Base-by-base conservation (phyloP, 768 basidiomycete species). In the Tremella yokohamensis region DNA sequence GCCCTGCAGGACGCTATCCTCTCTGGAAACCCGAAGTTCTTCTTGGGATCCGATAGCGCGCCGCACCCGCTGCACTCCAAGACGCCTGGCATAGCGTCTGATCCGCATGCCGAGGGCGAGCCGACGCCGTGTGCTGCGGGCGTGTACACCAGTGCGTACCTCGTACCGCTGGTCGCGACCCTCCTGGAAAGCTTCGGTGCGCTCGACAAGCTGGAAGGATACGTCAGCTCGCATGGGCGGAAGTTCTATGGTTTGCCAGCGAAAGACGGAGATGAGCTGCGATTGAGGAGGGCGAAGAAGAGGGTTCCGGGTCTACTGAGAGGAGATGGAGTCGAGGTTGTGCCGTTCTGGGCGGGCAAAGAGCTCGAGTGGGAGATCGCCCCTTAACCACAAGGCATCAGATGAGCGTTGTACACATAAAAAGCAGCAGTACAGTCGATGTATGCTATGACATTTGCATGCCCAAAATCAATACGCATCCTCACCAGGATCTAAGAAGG, bases 31-130 rank as follows among this genome's bases (percentile, higher is more conserved):
- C 87, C 90, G 2, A 85, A 89, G 49, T 99, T 99, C 78, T 99
- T 99, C 83, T 81, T 99, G 55, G 96, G 96, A 18, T 93, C 90
- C 16, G 96, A 99, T 78, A 91, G 89, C 25, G 96, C 96, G 1
- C 96, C 96, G 40, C 96, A 99, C 76, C 85, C 88, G 3, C 81
- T 74, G 1, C 24, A 54, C 1, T 62, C 63, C 26, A 80, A 80
- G 64, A 47, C 73, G 9, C 65, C 74, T 2, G 57, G 49, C 18
- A 62, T 74, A 24, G 48, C 54, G 1, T 22, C n/a, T 6, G n/a
- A 45, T 8, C n/a, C n/a, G 22, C 42, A 45, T 45, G 42, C n/a
- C 6, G 42, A 45, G 42, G 57, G 66, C 19, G 24, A 60, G 57
- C 81, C 53, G 87, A 91, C 76, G 82, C 87, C 84, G 16, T 99